These are phyloP conservation scores for Aspergillus sojae DNA, from an alignment of 2,329 filamentous ascomycete species.

Conservation along the genomic window DNA sequence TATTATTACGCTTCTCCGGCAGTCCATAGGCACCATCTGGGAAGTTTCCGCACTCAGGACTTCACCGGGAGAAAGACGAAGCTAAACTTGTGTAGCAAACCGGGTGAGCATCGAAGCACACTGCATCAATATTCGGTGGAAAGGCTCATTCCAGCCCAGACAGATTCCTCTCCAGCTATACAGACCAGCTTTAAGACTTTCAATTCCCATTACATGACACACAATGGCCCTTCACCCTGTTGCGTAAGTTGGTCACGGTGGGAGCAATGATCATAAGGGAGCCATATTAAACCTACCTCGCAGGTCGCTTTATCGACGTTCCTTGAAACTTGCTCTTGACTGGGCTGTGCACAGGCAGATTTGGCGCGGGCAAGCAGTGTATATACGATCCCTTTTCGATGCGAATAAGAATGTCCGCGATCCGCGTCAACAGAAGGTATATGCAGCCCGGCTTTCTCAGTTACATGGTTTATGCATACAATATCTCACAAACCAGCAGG, in stretches of 20 bases:
- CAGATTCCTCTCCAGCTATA: not conserved
- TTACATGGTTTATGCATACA: not conserved
- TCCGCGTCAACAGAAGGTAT: conserved; percentile 81
- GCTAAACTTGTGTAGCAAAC: not conserved
- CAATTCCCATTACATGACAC: not conserved
- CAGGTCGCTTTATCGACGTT: conserved; percentile 82
- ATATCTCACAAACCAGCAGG: conserved; percentile 54
- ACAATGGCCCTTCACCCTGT: conserved; percentile 42
- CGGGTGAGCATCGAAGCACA: not conserved
- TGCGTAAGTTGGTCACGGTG: conserved; percentile 34
- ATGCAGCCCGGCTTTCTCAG: conserved; percentile 23
- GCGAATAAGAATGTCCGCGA: conserved; percentile 85
- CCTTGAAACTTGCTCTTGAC: conserved; percentile 89
- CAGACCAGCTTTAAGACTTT: not conserved
- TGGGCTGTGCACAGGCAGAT: conserved; percentile 92
- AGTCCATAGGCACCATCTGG: conserved; percentile 21
- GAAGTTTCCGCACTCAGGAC: conserved; percentile 21
- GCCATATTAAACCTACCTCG: conserved; percentile 29
- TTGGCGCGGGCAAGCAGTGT: conserved; percentile 94
- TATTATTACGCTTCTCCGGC: conserved; percentile 37
- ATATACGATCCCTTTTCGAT: conserved; percentile 94
- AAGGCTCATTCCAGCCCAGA: not conserved
- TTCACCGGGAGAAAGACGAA: not conserved
- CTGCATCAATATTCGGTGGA: not conserved
- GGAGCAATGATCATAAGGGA: conserved; percentile 12